Evolutionary conservation across 345 rosid genomes (phyloP).

Genomic region (Aurinia saxatilis): DNA sequence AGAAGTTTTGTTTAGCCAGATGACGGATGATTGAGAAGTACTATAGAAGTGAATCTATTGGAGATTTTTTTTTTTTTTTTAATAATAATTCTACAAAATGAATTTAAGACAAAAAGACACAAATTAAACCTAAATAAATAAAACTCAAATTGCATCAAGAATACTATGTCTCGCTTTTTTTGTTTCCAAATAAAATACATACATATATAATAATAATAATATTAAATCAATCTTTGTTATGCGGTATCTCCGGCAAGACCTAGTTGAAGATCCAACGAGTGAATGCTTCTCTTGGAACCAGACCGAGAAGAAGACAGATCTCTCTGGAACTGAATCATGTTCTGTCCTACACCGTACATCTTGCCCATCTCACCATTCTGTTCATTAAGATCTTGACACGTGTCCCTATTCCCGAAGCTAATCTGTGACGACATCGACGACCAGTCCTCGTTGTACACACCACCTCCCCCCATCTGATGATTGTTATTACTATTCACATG

Average conservation of each 20-base stretch:
- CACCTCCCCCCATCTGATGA: too few species aligned
- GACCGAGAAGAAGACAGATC: constrained; percentile 21
- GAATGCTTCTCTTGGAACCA: constrained; percentile 38
- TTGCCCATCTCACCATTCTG: constrained; percentile 30
- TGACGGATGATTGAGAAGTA: background rate
- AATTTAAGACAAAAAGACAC: background rate
- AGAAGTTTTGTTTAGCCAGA: background rate
- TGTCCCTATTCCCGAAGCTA: constrained; percentile 44
- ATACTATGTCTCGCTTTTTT: constrained; percentile 11
- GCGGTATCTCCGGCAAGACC: constrained; percentile 31
- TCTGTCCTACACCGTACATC: constrained; percentile 30
- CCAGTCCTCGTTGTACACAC: constrained; percentile 23
- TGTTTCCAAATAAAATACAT: background rate
- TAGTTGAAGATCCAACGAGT: constrained; percentile 67
- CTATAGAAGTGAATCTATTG: background rate
- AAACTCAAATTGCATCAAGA: constrained; percentile 17
- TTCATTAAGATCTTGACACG: constrained; percentile 28
- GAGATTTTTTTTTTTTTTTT: background rate
- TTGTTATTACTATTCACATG: constrained; percentile 3
- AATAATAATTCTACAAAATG: background rate
- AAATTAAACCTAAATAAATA: background rate
- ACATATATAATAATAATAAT: background rate
- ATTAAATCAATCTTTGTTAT: background rate
- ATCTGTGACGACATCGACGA: constrained; percentile 50
- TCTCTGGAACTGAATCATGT: constrained; percentile 30